A percentile compares a stretch with the other conserved stretches of the same genome.
Evolutionary conservation across 2,329 filamentous ascomycete species (phyloP).

Genomic region (Monosporascus cannonballus): DNA sequence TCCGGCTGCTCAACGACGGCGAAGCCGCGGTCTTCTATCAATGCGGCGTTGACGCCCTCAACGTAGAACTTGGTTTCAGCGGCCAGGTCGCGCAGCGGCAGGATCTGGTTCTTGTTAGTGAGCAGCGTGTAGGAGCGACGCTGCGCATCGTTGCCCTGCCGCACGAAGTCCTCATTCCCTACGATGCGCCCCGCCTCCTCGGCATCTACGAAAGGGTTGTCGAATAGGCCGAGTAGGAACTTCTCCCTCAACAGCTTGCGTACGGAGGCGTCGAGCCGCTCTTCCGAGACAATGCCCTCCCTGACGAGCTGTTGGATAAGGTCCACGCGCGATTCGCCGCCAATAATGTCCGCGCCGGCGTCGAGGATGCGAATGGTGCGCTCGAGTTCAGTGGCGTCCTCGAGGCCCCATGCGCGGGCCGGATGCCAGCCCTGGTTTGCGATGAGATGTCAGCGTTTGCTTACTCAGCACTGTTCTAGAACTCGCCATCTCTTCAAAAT

Average conservation of each 20-base stretch:
- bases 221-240: constrained; percentile 46
- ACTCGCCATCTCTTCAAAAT: no score
- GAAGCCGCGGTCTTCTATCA: constrained; percentile 25
- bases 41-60: constrained; percentile 20
- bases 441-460: not conserved
- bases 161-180: constrained; percentile 37
- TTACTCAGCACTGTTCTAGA: no score
- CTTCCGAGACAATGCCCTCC: constrained; percentile 33
- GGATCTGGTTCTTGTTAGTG: constrained; percentile 11
- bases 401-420: constrained; percentile 44
- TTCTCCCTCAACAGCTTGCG: constrained; percentile 42
- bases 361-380: constrained; percentile 39
- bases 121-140: constrained; percentile 20
- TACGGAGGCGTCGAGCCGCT: constrained; percentile 40
- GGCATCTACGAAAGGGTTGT: constrained; percentile 43
- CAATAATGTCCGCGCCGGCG: constrained; percentile 47
- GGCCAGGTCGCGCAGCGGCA: constrained; percentile 8
- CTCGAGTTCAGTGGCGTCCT: constrained; percentile 36
- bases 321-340: constrained; percentile 42
- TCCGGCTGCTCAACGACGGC: constrained; percentile 26
- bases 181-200: constrained; percentile 34
- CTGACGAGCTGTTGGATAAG: constrained; percentile 40
- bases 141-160: constrained; percentile 30
- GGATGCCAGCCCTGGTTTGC: constrained; percentile 32
- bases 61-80: constrained; percentile 16